A percentile compares a stretch with the other conserved stretches of the same genome.
phyloP scores from a whole-genome alignment of 139 green algal species.

The Chlorella sorokiniana region DNA sequence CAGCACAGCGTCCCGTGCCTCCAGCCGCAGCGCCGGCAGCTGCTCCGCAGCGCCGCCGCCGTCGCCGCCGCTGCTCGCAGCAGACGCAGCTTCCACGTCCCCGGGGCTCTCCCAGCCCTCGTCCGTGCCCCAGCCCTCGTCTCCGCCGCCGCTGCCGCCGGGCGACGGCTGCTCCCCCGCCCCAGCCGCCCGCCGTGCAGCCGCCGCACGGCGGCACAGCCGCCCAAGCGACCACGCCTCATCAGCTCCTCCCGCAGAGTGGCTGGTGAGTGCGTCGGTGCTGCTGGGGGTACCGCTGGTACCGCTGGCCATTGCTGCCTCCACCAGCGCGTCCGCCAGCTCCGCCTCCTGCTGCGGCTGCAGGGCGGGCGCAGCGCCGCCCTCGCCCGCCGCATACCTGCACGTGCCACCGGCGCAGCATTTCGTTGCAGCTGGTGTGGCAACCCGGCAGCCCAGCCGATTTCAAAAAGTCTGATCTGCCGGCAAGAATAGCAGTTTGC shows the following conservation, averaged over 20 bases:
- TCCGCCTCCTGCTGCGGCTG: conserved; percentile 26
- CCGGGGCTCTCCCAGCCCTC: not conserved
- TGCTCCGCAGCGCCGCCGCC: not conserved
- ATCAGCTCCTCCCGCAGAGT: too few relatives aligned
- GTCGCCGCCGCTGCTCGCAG: not conserved
- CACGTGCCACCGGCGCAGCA: not conserved
- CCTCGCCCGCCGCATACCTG: not conserved
- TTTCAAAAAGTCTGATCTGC: too few relatives aligned
- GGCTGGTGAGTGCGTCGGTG: too few relatives aligned
- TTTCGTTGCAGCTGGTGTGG: not conserved
- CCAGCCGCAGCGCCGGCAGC: conserved; percentile 2
- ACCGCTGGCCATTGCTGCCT: conserved; percentile 26
- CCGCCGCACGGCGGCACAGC: not conserved
- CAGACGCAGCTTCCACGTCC: not conserved
- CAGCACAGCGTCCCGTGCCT: conserved; percentile 7
- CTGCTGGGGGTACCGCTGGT: not conserved
- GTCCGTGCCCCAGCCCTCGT: not conserved
- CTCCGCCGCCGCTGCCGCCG: not conserved
- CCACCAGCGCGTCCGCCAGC: conserved; percentile 30
- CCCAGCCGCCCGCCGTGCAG: not conserved
- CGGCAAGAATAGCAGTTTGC: too few relatives aligned
- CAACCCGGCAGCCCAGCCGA: too few relatives aligned
- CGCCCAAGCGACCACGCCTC: not conserved
- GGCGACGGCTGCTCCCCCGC: not conserved
- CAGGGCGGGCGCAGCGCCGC: conserved; percentile 15